Evolutionary conservation across 805 yeast genomes (phyloP).

Genomic region (Metschnikowia kofuensis): DNA sequence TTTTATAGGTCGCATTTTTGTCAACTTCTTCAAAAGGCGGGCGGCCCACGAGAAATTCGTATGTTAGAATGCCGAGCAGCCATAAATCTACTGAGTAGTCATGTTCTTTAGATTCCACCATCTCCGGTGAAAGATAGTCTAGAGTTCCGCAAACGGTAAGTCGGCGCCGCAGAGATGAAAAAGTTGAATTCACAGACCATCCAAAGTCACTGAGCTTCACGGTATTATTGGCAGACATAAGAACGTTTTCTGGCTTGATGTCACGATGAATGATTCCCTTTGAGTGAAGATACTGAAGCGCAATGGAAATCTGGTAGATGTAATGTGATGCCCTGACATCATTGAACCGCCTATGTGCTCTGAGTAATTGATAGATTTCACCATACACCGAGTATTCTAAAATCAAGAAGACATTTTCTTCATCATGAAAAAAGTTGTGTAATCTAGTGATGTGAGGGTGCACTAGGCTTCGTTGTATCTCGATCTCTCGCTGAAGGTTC

Average conservation of each 20-base stretch:
- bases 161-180: conserved; percentile 13
- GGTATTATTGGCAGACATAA: conserved; percentile 70
- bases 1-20: conserved; percentile 71
- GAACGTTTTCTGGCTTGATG: conserved; percentile 89
- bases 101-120: conserved; percentile 81
- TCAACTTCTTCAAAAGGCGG: conserved; percentile 91
- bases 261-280: conserved; percentile 88
- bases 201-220: conserved; percentile 93
- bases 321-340: conserved; percentile 75
- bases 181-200: conserved; percentile 69
- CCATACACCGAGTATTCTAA: conserved; percentile 85
- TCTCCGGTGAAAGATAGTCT: conserved; percentile 93
- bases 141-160: conserved; percentile 92
- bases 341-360: conserved; percentile 63
- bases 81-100: conserved; percentile 81
- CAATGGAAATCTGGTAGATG: conserved; percentile 78
- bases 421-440: conserved; percentile 83
- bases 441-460: conserved; percentile 81
- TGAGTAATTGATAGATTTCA: conserved; percentile 74
- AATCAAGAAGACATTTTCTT: conserved; percentile 73
- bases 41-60: conserved; percentile 80
- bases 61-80: conserved; percentile 87
- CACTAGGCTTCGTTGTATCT: conserved; percentile 74
- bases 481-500: conserved; percentile 88
- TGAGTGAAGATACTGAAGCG: conserved; percentile 71